phyloP scores from a whole-genome alignment of 2,329 filamentous ascomycete genomes.

The Aspergillus ustus region DNA sequence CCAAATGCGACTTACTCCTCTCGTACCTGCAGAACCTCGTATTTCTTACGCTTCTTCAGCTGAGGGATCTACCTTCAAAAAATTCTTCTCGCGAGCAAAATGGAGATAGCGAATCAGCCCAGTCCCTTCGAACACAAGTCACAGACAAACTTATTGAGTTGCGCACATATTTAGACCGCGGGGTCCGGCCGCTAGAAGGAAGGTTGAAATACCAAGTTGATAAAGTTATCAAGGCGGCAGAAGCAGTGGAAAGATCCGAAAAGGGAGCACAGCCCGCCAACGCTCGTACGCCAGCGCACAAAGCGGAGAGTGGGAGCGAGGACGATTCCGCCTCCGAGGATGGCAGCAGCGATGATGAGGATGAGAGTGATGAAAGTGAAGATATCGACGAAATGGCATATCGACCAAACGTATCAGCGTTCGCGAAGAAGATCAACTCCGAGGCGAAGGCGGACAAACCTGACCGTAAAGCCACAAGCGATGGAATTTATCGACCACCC shows the following conservation, averaged over 20 bases:
- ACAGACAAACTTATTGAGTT: slow-evolving; percentile 89
- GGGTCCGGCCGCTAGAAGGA: slow-evolving; percentile 85
- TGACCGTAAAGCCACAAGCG: slow-evolving; percentile 40
- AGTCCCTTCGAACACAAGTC: slow-evolving; percentile 66
- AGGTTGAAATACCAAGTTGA: slow-evolving; percentile 95
- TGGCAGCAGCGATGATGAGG: slow-evolving; percentile 31
- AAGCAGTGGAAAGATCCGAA: slow-evolving; percentile 50
- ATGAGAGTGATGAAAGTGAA: slow-evolving; percentile 29
- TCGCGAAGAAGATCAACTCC: slow-evolving; percentile 46
- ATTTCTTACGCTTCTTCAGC: slow-evolving; percentile 80
- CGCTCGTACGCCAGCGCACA: slow-evolving; percentile 36
- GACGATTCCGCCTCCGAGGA: slow-evolving; percentile 32
- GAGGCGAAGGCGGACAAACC: slow-evolving; percentile 34
- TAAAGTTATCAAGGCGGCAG: slow-evolving; percentile 85
- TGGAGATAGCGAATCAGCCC: slow-evolving; percentile 23
- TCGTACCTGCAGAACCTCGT: slow-evolving; percentile 95
- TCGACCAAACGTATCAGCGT: slow-evolving; percentile 62
- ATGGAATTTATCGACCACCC: slow-evolving; percentile 86
- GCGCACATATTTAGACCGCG: slow-evolving; percentile 90
- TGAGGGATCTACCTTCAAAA: slow-evolving; percentile 60
- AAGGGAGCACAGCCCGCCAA: slow-evolving; percentile 30
- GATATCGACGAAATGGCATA: slow-evolving; percentile 65
- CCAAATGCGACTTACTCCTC: slow-evolving; percentile 96
- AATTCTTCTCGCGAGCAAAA: slow-evolving; percentile 40
- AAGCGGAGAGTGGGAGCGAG: slow-evolving; percentile 35